Percentiles rank a stretch among this genome's conserved stretches.
Evolutionary conservation across 2,329 filamentous ascomycete species (phyloP).

Genomic region (Aspergillus arachidicola): DNA sequence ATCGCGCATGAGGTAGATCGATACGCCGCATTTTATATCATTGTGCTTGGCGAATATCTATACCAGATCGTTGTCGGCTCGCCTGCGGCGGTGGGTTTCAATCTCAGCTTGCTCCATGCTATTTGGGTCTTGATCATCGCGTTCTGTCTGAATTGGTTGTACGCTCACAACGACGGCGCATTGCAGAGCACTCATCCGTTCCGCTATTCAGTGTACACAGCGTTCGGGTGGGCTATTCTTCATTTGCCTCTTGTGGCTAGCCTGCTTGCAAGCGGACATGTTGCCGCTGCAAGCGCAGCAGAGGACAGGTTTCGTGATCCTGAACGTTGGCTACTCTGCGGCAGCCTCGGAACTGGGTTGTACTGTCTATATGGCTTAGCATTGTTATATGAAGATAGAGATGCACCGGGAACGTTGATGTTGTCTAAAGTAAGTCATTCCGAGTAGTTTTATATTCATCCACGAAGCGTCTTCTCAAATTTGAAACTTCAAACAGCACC

Average conservation of each 20-base stretch:
- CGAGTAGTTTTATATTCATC: not conserved
- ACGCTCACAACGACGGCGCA: slow-evolving; percentile 53
- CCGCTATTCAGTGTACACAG: slow-evolving; percentile 48
- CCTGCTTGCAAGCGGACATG: slow-evolving; percentile 52
- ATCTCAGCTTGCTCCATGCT: slow-evolving; percentile 47
- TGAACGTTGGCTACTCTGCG: slow-evolving; percentile 53
- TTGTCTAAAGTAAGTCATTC: slow-evolving; percentile 30
- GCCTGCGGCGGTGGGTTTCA: slow-evolving; percentile 50
- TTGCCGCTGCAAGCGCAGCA: slow-evolving; percentile 46
- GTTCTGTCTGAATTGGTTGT: slow-evolving; percentile 56
- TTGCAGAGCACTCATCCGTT: slow-evolving; percentile 49
- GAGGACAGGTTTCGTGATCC: slow-evolving; percentile 45
- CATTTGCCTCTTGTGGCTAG: slow-evolving; percentile 51
- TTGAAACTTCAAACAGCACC: slow-evolving; percentile 14
- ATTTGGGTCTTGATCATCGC: slow-evolving; percentile 54
- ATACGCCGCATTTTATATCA: slow-evolving; percentile 56
- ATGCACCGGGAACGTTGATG: slow-evolving; percentile 35
- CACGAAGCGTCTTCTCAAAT: not conserved
- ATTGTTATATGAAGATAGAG: slow-evolving; percentile 45
- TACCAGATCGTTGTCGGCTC: slow-evolving; percentile 53
- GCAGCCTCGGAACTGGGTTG: slow-evolving; percentile 50
- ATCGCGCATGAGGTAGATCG: slow-evolving; percentile 55
- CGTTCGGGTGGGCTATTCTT: slow-evolving; percentile 50
- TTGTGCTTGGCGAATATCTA: slow-evolving; percentile 55
- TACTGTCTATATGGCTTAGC: slow-evolving; percentile 44